Evolutionary conservation across 768 basidiomycete species (phyloP).

Genomic region (Royoungia palumana): DNA sequence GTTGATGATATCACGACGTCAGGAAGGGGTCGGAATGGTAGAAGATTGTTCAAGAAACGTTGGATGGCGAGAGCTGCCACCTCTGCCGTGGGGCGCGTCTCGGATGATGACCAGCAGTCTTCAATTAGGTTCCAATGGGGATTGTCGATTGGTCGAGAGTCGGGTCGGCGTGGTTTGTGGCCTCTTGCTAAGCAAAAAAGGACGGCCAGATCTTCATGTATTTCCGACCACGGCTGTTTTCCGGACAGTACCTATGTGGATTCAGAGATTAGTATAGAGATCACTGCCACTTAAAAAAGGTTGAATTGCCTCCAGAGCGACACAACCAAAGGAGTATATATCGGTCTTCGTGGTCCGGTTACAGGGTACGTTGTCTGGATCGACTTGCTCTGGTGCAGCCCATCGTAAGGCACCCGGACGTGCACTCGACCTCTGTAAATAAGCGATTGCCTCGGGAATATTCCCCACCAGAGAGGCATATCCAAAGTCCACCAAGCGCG

Average conservation of each 20-base stretch:
- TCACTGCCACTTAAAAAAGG: too few relatives aligned
- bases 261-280: too few relatives aligned
- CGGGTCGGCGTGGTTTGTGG: not conserved
- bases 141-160: not conserved
- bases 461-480: constrained; percentile 22
- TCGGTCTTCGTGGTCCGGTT: not conserved
- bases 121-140: not conserved
- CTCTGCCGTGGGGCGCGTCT: too few relatives aligned
- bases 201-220: not conserved
- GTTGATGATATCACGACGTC: too few relatives aligned
- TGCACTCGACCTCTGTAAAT: constrained; percentile 25
- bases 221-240: not conserved
- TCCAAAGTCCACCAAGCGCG: constrained; percentile 43
- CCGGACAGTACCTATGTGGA: not conserved
- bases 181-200: constrained; percentile 4
- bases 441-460: not conserved
- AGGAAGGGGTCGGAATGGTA: too few relatives aligned
- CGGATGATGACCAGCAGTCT: not conserved
- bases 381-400: constrained; percentile 35
- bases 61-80: too few relatives aligned
- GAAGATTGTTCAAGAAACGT: too few relatives aligned
- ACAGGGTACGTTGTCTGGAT: constrained; percentile 3
- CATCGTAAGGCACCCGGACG: constrained; percentile 38
- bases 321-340: constrained; percentile 20
- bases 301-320: constrained; percentile 25